Evolutionary conservation across 148 eudicot genomes (phyloP).

Genomic region (Rhododendron henanense): DNA sequence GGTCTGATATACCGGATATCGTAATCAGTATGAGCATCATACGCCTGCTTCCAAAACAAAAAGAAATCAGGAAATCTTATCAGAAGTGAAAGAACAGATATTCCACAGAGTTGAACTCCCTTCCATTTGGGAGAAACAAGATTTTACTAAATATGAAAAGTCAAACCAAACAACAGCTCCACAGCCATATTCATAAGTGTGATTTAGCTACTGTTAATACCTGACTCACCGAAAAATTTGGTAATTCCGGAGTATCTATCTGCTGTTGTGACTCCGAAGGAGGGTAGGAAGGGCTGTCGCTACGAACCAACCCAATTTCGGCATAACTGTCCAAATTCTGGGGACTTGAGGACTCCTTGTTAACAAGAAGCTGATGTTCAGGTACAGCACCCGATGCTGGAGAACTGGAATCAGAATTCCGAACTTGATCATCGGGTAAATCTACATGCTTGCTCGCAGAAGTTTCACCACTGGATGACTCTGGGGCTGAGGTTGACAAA

Average conservation of each 20-base stretch:
- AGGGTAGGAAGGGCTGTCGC: slow-evolving; percentile 37
- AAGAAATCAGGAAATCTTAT: background rate
- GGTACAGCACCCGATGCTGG: slow-evolving; percentile 45
- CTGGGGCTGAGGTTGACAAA: slow-evolving; percentile 29
- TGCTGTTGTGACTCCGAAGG: slow-evolving; percentile 55
- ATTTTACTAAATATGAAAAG: background rate
- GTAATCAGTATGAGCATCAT: slow-evolving; percentile 65
- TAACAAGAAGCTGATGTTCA: slow-evolving; percentile 44
- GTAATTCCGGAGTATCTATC: slow-evolving; percentile 48
- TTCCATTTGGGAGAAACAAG: background rate
- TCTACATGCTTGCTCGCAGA: slow-evolving; percentile 42
- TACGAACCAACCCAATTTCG: slow-evolving; percentile 51
- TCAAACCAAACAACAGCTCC: background rate
- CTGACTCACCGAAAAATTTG: slow-evolving; percentile 65
- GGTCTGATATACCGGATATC: slow-evolving; percentile 72
- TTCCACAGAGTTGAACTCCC: background rate
- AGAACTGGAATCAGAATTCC: slow-evolving; percentile 54
- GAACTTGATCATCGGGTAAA: slow-evolving; percentile 42
- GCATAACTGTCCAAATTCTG: slow-evolving; percentile 43
- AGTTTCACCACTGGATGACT: slow-evolving; percentile 34
- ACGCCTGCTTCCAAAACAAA: slow-evolving; percentile 42
- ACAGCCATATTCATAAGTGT: background rate
- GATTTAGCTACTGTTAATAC: background rate
- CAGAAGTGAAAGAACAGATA: background rate
- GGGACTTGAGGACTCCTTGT: slow-evolving; percentile 35